Conservation (phyloP, 2,329 filamentous ascomycete genomes). For the Alternaria novae-zelandiae region DNA sequence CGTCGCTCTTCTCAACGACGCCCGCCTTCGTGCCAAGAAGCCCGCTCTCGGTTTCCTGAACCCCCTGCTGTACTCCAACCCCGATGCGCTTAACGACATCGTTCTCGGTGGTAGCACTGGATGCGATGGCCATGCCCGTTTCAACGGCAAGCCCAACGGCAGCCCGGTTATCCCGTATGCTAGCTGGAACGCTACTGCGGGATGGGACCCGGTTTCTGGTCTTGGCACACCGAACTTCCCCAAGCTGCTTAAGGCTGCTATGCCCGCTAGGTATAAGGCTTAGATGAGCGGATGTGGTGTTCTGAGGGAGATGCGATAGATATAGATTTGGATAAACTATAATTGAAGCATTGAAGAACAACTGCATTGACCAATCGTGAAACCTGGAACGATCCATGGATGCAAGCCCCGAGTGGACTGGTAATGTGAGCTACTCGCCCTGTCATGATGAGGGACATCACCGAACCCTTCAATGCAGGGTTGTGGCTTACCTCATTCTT, state of each 20-base stretch:
- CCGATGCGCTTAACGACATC: conserved; percentile 57
- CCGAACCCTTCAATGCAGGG: background rate
- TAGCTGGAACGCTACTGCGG: conserved; percentile 38
- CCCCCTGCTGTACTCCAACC: conserved; percentile 61
- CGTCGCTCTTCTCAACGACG: conserved; percentile 68
- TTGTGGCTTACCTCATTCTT: accelerated
- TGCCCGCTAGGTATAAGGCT: conserved; percentile 30
- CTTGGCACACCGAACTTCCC: conserved; percentile 40
- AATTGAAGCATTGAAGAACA: background rate
- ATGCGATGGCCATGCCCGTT: conserved; percentile 42
- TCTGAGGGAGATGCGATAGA: background rate
- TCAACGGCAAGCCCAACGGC: conserved; percentile 33
- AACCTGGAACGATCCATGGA: accelerated
- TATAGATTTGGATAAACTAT: background rate
- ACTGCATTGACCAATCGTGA: background rate
- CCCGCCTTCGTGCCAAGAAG: conserved; percentile 58
- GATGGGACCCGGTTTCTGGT: conserved; percentile 46
- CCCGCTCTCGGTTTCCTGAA: conserved; percentile 64
- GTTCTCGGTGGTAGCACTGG: conserved; percentile 45
- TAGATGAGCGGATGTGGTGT: background rate
- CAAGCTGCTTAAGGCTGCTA: conserved; percentile 37
- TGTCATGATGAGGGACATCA: background rate
- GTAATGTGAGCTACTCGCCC: background rate
- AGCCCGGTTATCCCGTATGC: conserved; percentile 41
- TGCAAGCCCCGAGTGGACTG: too few relatives aligned